Conservation (phyloP, 371 early-diverging fungal species). For the Syncephalastrum monosporum region DNA sequence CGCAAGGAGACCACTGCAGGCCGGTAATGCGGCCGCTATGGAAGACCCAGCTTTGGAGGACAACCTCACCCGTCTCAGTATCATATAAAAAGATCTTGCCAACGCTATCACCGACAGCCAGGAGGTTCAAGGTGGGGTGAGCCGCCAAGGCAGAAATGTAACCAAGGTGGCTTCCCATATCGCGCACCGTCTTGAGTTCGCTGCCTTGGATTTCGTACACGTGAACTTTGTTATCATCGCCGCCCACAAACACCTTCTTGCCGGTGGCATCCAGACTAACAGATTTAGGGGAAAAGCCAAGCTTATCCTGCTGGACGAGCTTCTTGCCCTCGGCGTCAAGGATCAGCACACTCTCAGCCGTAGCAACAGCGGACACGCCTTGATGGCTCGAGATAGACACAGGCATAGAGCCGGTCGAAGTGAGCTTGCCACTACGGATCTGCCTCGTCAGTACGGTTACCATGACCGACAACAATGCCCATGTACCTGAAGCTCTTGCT, state of each 20-base stretch:
- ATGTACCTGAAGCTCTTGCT: constrained; percentile 27
- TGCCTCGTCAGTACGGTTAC: background rate
- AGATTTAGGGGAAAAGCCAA: constrained; percentile 51
- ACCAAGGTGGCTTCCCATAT: constrained; percentile 56
- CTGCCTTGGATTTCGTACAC: constrained; percentile 31
- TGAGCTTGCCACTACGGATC: constrained; percentile 18
- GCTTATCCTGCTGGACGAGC: constrained; percentile 21
- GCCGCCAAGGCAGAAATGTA: constrained; percentile 76
- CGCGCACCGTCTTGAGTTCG: constrained; percentile 18
- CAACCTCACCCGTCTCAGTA: constrained; percentile 51
- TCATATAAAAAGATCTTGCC: constrained; percentile 83
- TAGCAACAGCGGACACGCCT: constrained; percentile 51
- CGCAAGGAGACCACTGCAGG: constrained; percentile 80
- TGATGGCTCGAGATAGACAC: constrained; percentile 46
- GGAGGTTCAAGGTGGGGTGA: constrained; percentile 66
- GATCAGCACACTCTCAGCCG: constrained; percentile 41
- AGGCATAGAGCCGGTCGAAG: constrained; percentile 55
- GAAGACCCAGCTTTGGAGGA: constrained; percentile 81
- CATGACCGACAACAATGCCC: background rate
- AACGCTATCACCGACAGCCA: constrained; percentile 83
- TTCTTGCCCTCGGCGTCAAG: constrained; percentile 37
- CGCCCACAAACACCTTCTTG: constrained; percentile 63
- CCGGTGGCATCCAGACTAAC: constrained; percentile 61
- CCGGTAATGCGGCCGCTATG: constrained; percentile 86
- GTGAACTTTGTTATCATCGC: constrained; percentile 57